Evolutionary conservation across 495 filamentous ascomycete genomes (phyloP).

Genomic region (Aspergillus mulundensis): DNA sequence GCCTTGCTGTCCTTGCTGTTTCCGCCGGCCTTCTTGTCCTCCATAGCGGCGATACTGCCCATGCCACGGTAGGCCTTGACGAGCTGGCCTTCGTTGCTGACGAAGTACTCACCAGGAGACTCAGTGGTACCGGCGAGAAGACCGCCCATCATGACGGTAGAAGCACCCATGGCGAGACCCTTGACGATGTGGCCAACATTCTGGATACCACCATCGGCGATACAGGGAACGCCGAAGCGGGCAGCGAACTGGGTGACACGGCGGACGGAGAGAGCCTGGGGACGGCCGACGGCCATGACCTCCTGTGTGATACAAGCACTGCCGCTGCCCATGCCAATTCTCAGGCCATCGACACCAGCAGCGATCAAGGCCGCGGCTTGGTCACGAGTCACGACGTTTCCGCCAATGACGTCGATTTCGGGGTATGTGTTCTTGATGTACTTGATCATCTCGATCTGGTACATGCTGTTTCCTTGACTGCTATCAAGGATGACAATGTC

Average conservation of each 20-base stretch:
- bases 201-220: conserved; percentile 96
- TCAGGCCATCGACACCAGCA: conserved; percentile 90
- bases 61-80: conserved; percentile 99
- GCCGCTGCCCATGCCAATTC: conserved; percentile 98
- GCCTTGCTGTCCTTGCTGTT: conserved; percentile 67
- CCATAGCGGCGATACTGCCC: conserved; percentile 98
- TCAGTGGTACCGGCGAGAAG: conserved; percentile 96
- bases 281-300: conserved; percentile 97
- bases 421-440: conserved; percentile 87
- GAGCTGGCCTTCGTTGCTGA: conserved; percentile 90
- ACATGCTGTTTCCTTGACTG: conserved; percentile 95
- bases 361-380: conserved; percentile 91
- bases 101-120: conserved; percentile 93
- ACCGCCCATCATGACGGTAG: conserved; percentile 99
- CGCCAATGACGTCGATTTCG: conserved; percentile 86
- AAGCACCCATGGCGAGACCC: conserved; percentile 88
- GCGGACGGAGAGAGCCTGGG: conserved; percentile 88
- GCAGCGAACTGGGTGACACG: conserved; percentile 84
- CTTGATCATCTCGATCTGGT: conserved; percentile 95
- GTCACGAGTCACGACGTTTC: conserved; percentile 95
- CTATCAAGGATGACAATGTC: conserved; percentile 95
- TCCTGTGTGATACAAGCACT: conserved; percentile 99
- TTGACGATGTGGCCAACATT: conserved; percentile 99
- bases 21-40: conserved; percentile 86
- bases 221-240: conserved; percentile 93